Conservation (phyloP, 805 yeast species). For the Starmerella sirachaensis region DNA sequence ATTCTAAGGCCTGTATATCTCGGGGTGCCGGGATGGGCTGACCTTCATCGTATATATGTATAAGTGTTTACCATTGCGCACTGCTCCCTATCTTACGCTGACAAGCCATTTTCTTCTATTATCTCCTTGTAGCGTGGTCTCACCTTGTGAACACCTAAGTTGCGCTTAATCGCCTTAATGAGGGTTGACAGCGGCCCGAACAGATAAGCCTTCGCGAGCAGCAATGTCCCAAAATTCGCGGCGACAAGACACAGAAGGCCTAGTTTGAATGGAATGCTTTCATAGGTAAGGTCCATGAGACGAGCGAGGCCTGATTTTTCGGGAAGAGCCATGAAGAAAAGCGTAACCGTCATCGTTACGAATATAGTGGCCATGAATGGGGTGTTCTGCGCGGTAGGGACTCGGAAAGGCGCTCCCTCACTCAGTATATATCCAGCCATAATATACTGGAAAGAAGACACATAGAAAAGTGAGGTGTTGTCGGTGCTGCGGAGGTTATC, state of each 20-base stretch:
- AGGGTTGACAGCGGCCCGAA: constrained; percentile 29
- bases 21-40: too few relatives aligned
- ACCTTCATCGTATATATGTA: not conserved
- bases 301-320: constrained; percentile 46
- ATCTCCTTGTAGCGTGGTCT: constrained; percentile 31
- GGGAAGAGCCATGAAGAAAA: constrained; percentile 39
- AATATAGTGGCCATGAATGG: constrained; percentile 61
- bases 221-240: constrained; percentile 40
- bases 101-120: constrained; percentile 11
- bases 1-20: too few relatives aligned
- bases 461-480: constrained; percentile 72
- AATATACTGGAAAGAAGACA: constrained; percentile 81
- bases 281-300: constrained; percentile 63
- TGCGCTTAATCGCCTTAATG: constrained; percentile 13
- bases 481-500: constrained; percentile 78
- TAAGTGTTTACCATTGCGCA: too few relatives aligned
- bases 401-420: constrained; percentile 87
- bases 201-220: constrained; percentile 36
- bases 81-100: too few relatives aligned
- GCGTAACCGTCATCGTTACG: constrained; percentile 39
- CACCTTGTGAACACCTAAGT: constrained; percentile 21
- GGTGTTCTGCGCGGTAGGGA: constrained; percentile 47
- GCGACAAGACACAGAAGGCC: constrained; percentile 31
- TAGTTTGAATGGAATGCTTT: constrained; percentile 40
- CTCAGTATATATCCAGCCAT: constrained; percentile 72